phyloP scores from a whole-genome alignment of 73 alveolate species.

The Uronychia setigera region DNA sequence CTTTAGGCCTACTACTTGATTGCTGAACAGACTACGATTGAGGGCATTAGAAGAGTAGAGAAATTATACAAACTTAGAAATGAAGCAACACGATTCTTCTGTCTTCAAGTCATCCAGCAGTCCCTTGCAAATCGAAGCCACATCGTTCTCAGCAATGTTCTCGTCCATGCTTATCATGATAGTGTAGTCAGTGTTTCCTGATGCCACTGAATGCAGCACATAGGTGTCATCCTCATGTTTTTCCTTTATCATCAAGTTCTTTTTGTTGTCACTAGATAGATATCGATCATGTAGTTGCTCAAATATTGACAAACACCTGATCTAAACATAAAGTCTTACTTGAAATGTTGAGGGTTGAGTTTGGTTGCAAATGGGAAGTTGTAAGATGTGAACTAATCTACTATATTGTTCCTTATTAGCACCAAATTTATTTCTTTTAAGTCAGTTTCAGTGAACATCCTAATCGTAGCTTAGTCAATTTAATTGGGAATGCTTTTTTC shows the following conservation, averaged over 20 bases:
- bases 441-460: slow-evolving; percentile 21
- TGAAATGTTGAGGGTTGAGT: slow-evolving; percentile 8
- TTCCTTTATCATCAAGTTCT: slow-evolving; percentile 12
- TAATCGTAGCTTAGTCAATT: slow-evolving; percentile 31
- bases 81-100: slow-evolving; percentile 47
- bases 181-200: slow-evolving; percentile 36
- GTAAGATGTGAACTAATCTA: slow-evolving; percentile 42
- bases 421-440: slow-evolving; percentile 42
- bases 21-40: background rate
- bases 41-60: slow-evolving; percentile 11
- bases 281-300: slow-evolving; percentile 10
- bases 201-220: slow-evolving; percentile 1
- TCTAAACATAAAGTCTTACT: background rate
- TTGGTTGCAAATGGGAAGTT: slow-evolving; percentile 43
- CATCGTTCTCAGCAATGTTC: slow-evolving; percentile 14
- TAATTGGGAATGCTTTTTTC: slow-evolving; percentile 18
- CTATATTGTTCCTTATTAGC: slow-evolving; percentile 17
- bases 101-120: slow-evolving; percentile 43
- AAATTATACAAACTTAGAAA: too few relatives aligned
- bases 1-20: slow-evolving; percentile 7
- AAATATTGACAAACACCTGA: slow-evolving; percentile 16
- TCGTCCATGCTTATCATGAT: slow-evolving; percentile 17
- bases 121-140: slow-evolving; percentile 6
- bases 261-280: background rate
- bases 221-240: slow-evolving; percentile 20